A percentile compares a stretch with the other conserved stretches of the same genome.
Conservation (phyloP, 176 grass and related monocot species). For the Musa acuminata region DNA sequence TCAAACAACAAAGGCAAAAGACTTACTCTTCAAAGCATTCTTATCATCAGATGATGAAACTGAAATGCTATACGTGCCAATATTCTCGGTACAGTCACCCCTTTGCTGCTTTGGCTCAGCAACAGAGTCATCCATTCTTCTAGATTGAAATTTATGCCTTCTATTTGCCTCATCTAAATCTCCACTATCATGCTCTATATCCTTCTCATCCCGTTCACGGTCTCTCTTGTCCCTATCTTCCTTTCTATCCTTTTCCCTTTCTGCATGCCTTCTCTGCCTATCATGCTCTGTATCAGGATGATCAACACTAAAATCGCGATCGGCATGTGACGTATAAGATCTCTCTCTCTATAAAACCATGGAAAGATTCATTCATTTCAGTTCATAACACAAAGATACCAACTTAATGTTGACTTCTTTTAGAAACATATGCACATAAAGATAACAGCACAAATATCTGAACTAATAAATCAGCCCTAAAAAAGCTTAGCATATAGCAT, state of each 20-base stretch:
- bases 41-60: constrained; percentile 66
- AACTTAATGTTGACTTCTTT: background rate
- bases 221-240: constrained; percentile 66
- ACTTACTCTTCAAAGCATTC: constrained; percentile 87
- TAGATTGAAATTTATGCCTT: constrained; percentile 35
- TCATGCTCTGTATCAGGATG: constrained; percentile 80
- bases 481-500: background rate
- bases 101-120: constrained; percentile 46
- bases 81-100: constrained; percentile 23
- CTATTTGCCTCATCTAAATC: constrained; percentile 41
- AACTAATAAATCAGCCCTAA: background rate
- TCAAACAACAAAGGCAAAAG: background rate
- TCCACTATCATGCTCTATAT: constrained; percentile 73
- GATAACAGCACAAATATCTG: background rate
- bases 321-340: constrained; percentile 44
- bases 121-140: background rate
- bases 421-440: background rate
- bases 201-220: constrained; percentile 76
- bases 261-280: constrained; percentile 52
- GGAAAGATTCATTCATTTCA: background rate
- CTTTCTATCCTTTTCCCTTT: constrained; percentile 79
- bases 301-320: constrained; percentile 76
- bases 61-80: constrained; percentile 40
- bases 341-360: constrained; percentile 56
- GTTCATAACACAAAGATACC: constrained; percentile 5